Conservation (phyloP, 2,329 filamentous ascomycete species). For the Colletotrichum endophyticum region DNA sequence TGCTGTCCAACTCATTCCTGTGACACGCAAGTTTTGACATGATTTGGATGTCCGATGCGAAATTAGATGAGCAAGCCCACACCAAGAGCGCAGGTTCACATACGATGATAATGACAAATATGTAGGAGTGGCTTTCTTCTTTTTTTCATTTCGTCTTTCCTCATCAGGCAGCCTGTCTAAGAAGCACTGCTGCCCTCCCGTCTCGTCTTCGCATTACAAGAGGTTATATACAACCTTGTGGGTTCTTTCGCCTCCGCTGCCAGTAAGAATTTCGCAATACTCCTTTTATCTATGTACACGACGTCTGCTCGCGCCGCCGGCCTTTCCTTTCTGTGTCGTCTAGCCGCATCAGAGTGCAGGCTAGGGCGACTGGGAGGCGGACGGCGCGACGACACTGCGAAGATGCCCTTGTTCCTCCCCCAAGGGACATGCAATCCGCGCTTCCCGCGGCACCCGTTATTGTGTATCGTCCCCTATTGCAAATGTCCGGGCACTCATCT, state of each 20-base stretch:
- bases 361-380: background rate
- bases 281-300: conserved; percentile 9
- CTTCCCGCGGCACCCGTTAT: background rate
- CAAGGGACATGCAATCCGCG: background rate
- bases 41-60: background rate
- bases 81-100: background rate
- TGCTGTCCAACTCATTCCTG: background rate
- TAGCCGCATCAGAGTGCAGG: background rate
- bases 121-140: background rate
- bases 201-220: conserved; percentile 19
- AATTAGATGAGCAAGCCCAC: background rate
- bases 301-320: conserved; percentile 14
- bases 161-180: background rate
- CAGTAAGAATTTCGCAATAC: background rate
- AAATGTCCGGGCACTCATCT: background rate
- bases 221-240: conserved; percentile 15
- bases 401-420: background rate
- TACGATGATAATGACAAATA: too few relatives aligned
- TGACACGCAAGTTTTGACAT: background rate
- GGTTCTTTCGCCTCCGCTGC: background rate
- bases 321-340: background rate
- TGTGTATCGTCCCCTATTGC: background rate
- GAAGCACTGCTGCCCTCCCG: background rate
- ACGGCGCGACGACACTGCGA: conserved; percentile 13
- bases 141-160: conserved; percentile 14